Evolutionary conservation across 2,329 filamentous ascomycete genomes (phyloP).

Genomic region (Elsinoe batatas): DNA sequence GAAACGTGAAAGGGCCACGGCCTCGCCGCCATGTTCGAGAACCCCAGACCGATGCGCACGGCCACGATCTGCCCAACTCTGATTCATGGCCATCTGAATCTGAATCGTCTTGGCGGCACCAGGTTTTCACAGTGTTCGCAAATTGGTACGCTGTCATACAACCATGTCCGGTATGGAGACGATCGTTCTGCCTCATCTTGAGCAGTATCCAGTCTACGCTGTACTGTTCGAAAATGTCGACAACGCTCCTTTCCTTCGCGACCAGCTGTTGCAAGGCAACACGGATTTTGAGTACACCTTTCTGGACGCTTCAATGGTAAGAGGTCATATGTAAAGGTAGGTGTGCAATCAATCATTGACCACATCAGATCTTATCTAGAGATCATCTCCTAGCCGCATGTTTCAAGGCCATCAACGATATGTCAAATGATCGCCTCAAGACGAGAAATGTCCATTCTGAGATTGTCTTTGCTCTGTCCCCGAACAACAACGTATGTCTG

Average conservation of each 20-base stretch:
- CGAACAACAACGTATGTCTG: slow-evolving; percentile 63
- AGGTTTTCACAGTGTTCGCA: too few relatives aligned
- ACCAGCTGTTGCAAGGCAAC: slow-evolving; percentile 79
- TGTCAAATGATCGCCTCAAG: slow-evolving; percentile 52
- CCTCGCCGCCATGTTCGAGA: not conserved
- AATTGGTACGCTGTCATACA: not conserved
- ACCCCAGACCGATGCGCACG: not conserved
- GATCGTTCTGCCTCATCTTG: slow-evolving; percentile 65
- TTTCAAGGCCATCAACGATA: slow-evolving; percentile 64
- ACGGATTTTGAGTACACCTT: slow-evolving; percentile 85
- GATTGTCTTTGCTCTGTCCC: slow-evolving; percentile 68
- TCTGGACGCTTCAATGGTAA: slow-evolving; percentile 71
- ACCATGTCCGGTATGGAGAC: slow-evolving; percentile 52
- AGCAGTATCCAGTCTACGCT: slow-evolving; percentile 58
- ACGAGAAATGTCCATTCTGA: slow-evolving; percentile 85
- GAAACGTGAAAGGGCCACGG: too few relatives aligned
- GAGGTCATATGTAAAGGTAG: slow-evolving; percentile 21
- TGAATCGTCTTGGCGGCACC: slow-evolving; percentile 1
- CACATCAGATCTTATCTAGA: slow-evolving; percentile 55
- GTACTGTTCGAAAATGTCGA: slow-evolving; percentile 65
- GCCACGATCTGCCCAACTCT: not conserved
- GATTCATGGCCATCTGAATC: not conserved
- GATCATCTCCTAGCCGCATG: slow-evolving; percentile 64
- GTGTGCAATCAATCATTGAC: not conserved
- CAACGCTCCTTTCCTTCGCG: slow-evolving; percentile 68